Evolutionary conservation across 306 rosid genomes (phyloP).

Genomic region (Quercus suber): DNA sequence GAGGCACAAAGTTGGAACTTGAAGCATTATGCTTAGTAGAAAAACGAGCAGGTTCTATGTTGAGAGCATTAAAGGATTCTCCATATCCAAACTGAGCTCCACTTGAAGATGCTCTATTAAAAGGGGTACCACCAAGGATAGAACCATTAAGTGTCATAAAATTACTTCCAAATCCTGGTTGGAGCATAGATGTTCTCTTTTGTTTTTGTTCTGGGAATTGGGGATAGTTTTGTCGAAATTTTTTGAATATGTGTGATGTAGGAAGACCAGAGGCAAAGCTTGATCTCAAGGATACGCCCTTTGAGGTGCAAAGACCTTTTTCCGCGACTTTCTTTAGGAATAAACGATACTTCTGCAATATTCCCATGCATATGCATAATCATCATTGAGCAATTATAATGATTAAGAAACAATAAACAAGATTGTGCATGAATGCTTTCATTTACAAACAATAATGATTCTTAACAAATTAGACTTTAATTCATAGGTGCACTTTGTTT

Average conservation of each 20-base stretch:
- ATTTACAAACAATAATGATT: too few relatives aligned
- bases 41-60: background rate
- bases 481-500: too few relatives aligned
- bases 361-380: background rate
- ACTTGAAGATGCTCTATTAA: background rate
- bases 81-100: background rate
- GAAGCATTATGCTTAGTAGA: background rate
- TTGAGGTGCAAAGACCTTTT: conserved; percentile 17
- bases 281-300: conserved; percentile 38
- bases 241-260: background rate
- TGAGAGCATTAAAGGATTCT: background rate
- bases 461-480: too few relatives aligned
- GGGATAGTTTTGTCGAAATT: background rate
- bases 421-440: too few relatives aligned
- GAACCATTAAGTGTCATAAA: background rate
- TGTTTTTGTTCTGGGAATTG: background rate
- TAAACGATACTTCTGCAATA: conserved; percentile 55
- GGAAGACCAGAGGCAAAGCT: conserved; percentile 41
- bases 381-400: background rate
- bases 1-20: background rate
- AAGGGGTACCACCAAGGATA: background rate
- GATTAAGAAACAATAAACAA: background rate
- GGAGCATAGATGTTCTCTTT: background rate
- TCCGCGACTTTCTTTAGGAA: conserved; percentile 44
- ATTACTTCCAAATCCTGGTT: background rate